Conservation (phyloP, 768 basidiomycete genomes). For the Hemileccinum rubropunctum region DNA sequence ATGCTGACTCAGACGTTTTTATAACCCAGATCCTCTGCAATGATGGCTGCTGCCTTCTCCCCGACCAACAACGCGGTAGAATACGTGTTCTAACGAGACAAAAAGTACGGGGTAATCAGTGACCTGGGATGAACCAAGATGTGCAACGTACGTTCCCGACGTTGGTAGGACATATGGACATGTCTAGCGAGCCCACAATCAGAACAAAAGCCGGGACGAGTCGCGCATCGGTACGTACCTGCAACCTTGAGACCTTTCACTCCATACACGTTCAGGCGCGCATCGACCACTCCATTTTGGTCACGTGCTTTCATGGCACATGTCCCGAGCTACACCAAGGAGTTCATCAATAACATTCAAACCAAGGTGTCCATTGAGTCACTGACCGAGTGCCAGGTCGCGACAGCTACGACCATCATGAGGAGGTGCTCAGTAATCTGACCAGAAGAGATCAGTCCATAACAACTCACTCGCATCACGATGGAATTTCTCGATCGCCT, state of each 20-base stretch:
- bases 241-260: conserved; percentile 58
- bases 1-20: neutral
- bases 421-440: neutral
- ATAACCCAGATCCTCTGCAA: conserved; percentile 7
- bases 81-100: conserved; percentile 8
- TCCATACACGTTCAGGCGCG: conserved; percentile 60
- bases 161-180: conserved; percentile 35
- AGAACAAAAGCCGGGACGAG: neutral
- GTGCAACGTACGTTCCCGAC: conserved; percentile 20
- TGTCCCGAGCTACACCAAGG: conserved; percentile 50
- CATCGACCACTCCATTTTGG: conserved; percentile 61
- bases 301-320: conserved; percentile 67
- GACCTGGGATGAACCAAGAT: neutral
- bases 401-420: neutral
- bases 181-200: conserved; percentile 18
- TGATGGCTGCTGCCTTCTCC: conserved; percentile 16
- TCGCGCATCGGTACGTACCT: conserved; percentile 32
- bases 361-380: neutral
- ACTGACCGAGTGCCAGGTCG: neutral
- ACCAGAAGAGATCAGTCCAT: no score
- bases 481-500: conserved; percentile 27
- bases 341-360: neutral
- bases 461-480: conserved; percentile 3
- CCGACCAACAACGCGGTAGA: conserved; percentile 17
- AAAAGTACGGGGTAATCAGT: neutral